Conservation (phyloP, 163 green algal species). For the Chloroidium sp. region DNA sequence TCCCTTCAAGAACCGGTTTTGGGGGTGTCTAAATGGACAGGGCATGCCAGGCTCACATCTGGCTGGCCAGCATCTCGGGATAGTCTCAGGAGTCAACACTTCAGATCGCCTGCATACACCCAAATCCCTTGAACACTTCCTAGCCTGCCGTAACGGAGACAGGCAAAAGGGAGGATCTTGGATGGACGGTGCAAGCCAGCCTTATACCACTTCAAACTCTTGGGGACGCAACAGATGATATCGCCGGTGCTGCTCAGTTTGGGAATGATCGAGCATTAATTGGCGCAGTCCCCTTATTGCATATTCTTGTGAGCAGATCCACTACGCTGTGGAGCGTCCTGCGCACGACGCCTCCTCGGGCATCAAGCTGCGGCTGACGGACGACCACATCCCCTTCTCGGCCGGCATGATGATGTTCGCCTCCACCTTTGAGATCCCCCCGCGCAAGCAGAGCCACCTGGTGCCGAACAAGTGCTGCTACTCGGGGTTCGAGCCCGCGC, state of each 20-base stretch:
- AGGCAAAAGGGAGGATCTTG: too few relatives aligned
- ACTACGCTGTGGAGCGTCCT: constrained; percentile 38
- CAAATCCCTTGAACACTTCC: too few relatives aligned
- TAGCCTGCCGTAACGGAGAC: too few relatives aligned
- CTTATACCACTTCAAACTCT: background rate
- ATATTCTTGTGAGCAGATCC: constrained; percentile 23
- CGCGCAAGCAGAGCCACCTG: constrained; percentile 27
- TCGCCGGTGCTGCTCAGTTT: background rate
- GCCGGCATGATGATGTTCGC: constrained; percentile 72
- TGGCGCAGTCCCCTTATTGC: background rate
- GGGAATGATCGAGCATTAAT: background rate
- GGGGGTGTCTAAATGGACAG: too few relatives aligned
- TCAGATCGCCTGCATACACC: too few relatives aligned
- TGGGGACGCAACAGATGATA: background rate
- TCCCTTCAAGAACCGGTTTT: too few relatives aligned
- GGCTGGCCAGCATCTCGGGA: too few relatives aligned
- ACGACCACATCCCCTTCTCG: constrained; percentile 13
- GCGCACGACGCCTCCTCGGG: constrained; percentile 27
- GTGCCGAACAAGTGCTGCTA: constrained; percentile 77
- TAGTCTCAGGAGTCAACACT: too few relatives aligned
- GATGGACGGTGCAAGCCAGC: background rate
- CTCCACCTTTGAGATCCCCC: constrained; percentile 60
- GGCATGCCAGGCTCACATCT: too few relatives aligned
- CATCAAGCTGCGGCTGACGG: constrained; percentile 26
- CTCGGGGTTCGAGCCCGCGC: constrained; percentile 53